These are phyloP conservation scores for Dioscorea alata DNA, from an alignment of 106 monocot species.

Conservation along the genomic window DNA sequence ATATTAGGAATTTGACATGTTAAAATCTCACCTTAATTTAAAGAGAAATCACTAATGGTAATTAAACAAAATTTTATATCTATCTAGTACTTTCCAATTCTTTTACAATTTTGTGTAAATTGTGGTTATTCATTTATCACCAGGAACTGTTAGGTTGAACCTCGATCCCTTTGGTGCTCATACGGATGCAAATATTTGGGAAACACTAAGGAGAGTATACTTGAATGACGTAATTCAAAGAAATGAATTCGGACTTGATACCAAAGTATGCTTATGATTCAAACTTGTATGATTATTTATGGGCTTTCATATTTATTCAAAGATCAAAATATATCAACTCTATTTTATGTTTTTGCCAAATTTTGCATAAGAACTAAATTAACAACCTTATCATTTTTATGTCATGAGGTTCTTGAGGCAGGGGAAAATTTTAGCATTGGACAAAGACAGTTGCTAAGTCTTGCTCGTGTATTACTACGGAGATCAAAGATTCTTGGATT, in stretches of 20 bases:
- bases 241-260: slow-evolving; percentile 82
- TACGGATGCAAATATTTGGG: slow-evolving; percentile 99
- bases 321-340: too few species aligned
- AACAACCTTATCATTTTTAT: too few species aligned
- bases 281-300: background rate
- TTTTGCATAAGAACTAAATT: background rate
- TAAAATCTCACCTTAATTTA: too few species aligned
- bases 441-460: slow-evolving; percentile 89
- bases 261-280: slow-evolving; percentile 46
- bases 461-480: slow-evolving; percentile 81
- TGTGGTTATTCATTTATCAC: background rate
- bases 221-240: slow-evolving; percentile 82
- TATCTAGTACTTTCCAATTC: too few species aligned
- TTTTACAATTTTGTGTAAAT: too few species aligned
- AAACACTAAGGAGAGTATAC: slow-evolving; percentile 88
- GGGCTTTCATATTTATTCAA: too few species aligned
- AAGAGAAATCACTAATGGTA: too few species aligned
- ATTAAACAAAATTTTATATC: too few species aligned
- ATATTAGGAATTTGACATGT: too few species aligned
- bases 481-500: slow-evolving; percentile 97
- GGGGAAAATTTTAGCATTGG: slow-evolving; percentile 99
- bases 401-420: slow-evolving; percentile 68
- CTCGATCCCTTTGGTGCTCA: slow-evolving; percentile 97
- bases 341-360: too few species aligned
- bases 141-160: slow-evolving; percentile 95